Percentiles rank a stretch among this genome's conserved stretches.
Evolutionary conservation across 192 early-diverging fungal genomes (phyloP).

Genomic region (Dimargaris cristalligena): DNA sequence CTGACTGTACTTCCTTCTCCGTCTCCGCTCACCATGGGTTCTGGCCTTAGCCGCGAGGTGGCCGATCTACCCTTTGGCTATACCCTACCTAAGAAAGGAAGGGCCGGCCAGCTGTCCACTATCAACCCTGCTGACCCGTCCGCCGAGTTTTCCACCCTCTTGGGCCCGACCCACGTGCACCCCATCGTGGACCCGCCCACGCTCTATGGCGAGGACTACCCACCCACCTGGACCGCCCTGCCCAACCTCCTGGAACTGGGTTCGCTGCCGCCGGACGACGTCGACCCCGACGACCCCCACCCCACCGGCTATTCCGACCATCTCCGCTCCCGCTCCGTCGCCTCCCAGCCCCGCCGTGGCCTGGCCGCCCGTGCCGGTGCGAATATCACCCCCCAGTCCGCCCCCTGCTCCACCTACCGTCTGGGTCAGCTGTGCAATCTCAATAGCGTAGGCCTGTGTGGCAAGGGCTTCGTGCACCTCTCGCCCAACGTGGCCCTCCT

Average conservation of each 20-base stretch:
- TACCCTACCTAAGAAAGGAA: slow-evolving; percentile 17
- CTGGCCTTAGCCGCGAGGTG: slow-evolving; percentile 27
- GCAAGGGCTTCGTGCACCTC: slow-evolving; percentile 35
- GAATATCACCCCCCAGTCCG: slow-evolving; percentile 9
- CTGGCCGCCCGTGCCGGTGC: slow-evolving; percentile 16
- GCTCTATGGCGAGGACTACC: too few relatives aligned
- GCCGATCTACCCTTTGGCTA: slow-evolving; percentile 35
- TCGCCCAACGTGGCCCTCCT: slow-evolving; percentile 56
- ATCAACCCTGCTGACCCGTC: not conserved
- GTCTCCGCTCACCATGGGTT: slow-evolving; percentile 30
- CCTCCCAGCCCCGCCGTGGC: slow-evolving; percentile 13
- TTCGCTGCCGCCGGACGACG: too few relatives aligned
- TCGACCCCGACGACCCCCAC: not conserved
- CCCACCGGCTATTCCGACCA: not conserved
- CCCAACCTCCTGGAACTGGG: too few relatives aligned
- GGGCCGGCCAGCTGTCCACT: not conserved
- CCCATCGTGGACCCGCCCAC: too few relatives aligned
- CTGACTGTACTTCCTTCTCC: too few relatives aligned
- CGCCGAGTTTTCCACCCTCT: too few relatives aligned
- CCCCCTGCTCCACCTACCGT: slow-evolving; percentile 1
- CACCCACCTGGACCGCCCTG: too few relatives aligned
- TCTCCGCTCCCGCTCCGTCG: slow-evolving; percentile 15
- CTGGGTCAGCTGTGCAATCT: slow-evolving; percentile 7
- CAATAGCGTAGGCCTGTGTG: slow-evolving; percentile 37
- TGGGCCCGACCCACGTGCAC: too few relatives aligned